A percentile compares a stretch with the other conserved stretches of the same genome.
Conservation (phyloP, 208 protist genomes). For the Wallacemonas sp. region DNA sequence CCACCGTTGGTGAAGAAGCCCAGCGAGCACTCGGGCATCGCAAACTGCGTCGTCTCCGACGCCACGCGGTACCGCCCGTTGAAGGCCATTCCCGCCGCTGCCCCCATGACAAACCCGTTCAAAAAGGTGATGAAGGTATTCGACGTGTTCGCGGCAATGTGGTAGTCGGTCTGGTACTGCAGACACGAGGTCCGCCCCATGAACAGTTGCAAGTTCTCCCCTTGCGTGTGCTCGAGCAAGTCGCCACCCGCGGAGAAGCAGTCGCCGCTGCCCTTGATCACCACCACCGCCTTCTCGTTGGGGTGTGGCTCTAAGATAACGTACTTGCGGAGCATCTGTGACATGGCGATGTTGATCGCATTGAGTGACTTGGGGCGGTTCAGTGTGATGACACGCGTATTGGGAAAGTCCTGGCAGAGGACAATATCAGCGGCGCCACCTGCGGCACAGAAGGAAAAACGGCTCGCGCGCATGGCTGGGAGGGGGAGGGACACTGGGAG, state of each 20-base stretch:
- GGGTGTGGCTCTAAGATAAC: conserved; percentile 18
- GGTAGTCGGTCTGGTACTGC: conserved; percentile 62
- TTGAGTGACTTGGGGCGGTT: conserved; percentile 38
- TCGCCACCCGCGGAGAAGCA: conserved; percentile 64
- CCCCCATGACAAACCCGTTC: conserved; percentile 80
- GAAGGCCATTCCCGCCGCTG: conserved; percentile 61
- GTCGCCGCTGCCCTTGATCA: conserved; percentile 21
- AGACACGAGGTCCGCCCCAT: conserved; percentile 50
- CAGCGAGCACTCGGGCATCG: conserved; percentile 80
- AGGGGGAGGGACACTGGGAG: neutral
- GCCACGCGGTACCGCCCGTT: conserved; percentile 64
- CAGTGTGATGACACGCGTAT: conserved; percentile 38
- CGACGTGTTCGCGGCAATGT: conserved; percentile 32
- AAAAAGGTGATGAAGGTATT: conserved; percentile 43
- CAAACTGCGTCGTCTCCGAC: conserved; percentile 68
- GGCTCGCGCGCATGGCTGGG: neutral
- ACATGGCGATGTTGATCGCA: conserved; percentile 38
- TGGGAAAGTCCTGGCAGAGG: conserved; percentile 27
- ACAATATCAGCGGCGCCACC: conserved; percentile 11
- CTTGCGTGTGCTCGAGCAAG: conserved; percentile 29
- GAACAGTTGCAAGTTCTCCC: conserved; percentile 26
- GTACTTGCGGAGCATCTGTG: conserved; percentile 23
- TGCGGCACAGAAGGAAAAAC: neutral
- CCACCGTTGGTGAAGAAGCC: conserved; percentile 76
- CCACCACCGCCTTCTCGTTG: conserved; percentile 16